Evolutionary conservation across 192 early-diverging fungal genomes (phyloP).

Genomic region (Coemansia sp.): DNA sequence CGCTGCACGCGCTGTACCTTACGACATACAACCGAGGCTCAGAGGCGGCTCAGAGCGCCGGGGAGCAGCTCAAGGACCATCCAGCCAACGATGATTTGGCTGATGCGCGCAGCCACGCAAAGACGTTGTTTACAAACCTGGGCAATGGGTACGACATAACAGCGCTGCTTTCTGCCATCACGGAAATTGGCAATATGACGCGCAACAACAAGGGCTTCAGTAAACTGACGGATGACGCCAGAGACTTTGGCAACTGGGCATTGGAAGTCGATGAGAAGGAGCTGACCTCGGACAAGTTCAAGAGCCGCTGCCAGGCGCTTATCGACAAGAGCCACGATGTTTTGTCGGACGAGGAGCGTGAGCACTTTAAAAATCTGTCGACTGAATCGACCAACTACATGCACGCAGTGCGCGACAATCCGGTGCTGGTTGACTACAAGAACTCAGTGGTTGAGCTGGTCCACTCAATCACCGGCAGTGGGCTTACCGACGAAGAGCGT

Average conservation of each 20-base stretch:
- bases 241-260: conserved; percentile 42
- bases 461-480: conserved; percentile 28
- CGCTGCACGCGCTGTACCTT: conserved; percentile 34
- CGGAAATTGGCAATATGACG: conserved; percentile 30
- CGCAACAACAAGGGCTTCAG: conserved; percentile 33
- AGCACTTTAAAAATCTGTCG: conserved; percentile 26
- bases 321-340: conserved; percentile 27
- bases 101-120: conserved; percentile 19
- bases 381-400: conserved; percentile 26
- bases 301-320: conserved; percentile 31
- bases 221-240: conserved; percentile 27
- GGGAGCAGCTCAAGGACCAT: conserved; percentile 25
- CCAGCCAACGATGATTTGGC: conserved; percentile 32
- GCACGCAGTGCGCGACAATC: conserved; percentile 35
- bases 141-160: conserved; percentile 41
- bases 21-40: conserved; percentile 12
- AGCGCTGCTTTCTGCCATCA: conserved; percentile 19
- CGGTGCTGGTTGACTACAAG: conserved; percentile 39
- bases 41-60: conserved; percentile 6
- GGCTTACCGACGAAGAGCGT: conserved; percentile 26
- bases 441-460: conserved; percentile 24
- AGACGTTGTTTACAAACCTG: conserved; percentile 33
- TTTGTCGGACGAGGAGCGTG: conserved; percentile 33
- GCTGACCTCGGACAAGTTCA: conserved; percentile 46
- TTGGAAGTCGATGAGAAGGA: conserved; percentile 40